phyloP scores from a whole-genome alignment of 2,329 filamentous ascomycete species.

The Fusarium coffeatum region DNA sequence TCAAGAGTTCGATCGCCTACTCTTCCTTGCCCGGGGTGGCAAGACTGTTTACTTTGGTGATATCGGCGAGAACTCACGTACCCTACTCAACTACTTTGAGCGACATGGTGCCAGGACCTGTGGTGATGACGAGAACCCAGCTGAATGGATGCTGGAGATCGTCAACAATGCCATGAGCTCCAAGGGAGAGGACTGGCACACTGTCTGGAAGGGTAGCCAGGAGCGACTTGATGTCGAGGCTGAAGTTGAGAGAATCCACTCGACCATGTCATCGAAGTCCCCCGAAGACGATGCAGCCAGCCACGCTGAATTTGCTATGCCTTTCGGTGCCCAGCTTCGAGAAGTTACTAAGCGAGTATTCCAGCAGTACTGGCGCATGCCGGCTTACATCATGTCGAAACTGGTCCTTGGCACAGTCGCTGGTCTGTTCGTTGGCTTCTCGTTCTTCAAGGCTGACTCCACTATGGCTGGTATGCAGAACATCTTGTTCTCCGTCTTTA shows the following conservation, averaged over 20 bases:
- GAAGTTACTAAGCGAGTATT: conserved; percentile 77
- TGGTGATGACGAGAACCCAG: conserved; percentile 73
- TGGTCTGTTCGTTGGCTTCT: conserved; percentile 79
- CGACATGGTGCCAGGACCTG: conserved; percentile 70
- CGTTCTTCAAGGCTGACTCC: conserved; percentile 68
- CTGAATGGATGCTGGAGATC: conserved; percentile 78
- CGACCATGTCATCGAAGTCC: conserved; percentile 53
- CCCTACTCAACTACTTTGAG: conserved; percentile 72
- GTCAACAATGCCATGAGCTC: conserved; percentile 56
- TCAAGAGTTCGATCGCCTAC: conserved; percentile 67
- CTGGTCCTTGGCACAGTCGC: conserved; percentile 68
- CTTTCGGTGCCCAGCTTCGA: conserved; percentile 73
- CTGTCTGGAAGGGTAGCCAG: conserved; percentile 69
- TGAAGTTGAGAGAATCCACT: conserved; percentile 73
- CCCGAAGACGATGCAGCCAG: conserved; percentile 33
- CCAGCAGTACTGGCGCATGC: conserved; percentile 86
- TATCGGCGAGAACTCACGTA: conserved; percentile 69
- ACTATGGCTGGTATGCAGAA: conserved; percentile 78
- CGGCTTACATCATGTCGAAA: conserved; percentile 82
- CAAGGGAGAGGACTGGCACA: conserved; percentile 70
- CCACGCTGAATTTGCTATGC: conserved; percentile 80
- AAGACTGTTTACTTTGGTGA: conserved; percentile 77
- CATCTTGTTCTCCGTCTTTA: conserved; percentile 79
- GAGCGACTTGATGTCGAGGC: conserved; percentile 64
- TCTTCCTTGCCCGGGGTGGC: conserved; percentile 73